These are phyloP conservation scores for Arthroderma sp. DNA, from an alignment of 2,329 filamentous ascomycete species.

Conservation along the genomic window DNA sequence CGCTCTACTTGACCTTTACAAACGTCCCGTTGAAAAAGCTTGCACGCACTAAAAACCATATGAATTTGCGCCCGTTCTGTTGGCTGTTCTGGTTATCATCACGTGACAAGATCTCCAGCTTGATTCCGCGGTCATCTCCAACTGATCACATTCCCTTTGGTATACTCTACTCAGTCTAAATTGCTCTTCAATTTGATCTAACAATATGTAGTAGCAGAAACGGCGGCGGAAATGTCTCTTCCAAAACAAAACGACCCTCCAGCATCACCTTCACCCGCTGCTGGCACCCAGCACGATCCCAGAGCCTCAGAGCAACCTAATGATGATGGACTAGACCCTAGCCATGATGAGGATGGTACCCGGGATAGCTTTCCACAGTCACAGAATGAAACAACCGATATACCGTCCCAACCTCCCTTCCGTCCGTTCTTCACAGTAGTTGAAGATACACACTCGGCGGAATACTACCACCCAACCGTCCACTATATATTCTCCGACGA, in stretches of 20 bases:
- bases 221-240: constrained; percentile 22
- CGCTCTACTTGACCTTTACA: too few species aligned
- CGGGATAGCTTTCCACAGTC: not conserved
- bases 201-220: too few species aligned
- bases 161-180: too few species aligned
- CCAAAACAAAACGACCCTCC: constrained; percentile 16
- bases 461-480: constrained; percentile 70
- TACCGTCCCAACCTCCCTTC: constrained; percentile 40
- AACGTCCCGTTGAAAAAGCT: too few species aligned
- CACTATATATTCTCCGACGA: constrained; percentile 93
- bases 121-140: too few species aligned
- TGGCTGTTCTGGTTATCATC: too few species aligned
- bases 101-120: too few species aligned
- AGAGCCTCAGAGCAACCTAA: not conserved
- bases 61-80: too few species aligned
- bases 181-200: too few species aligned
- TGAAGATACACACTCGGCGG: constrained; percentile 57
- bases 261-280: constrained; percentile 17
- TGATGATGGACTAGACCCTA: not conserved
- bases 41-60: too few species aligned
- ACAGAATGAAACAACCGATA: not conserved
- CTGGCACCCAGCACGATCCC: not conserved
- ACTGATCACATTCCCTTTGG: too few species aligned
- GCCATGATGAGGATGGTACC: not conserved
- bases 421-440: constrained; percentile 76